Evolutionary conservation across 345 rosid species (phyloP), one percentile per base, ranked within the genome.

Genomic region (Camelina laxa): DNA sequence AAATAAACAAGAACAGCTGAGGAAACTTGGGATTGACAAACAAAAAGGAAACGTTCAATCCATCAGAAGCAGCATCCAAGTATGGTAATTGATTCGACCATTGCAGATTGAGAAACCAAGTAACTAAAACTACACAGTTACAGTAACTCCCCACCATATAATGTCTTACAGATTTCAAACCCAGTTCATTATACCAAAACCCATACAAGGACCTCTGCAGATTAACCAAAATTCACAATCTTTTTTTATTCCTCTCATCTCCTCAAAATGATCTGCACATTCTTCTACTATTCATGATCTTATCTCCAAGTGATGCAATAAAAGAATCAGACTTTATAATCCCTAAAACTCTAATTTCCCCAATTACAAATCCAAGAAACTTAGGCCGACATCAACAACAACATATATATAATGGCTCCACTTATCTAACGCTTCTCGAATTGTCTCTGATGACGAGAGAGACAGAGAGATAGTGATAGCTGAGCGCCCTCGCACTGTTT

Each of bases 401-500:
- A 60, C 60, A 33, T 33, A 33, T 33, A 33, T n/a, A 4, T 6
- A 36, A 47, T 21, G 17, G 3, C 49, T 44, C 9, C 19, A 9
- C 48, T 5, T 22, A 47, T 19, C 35, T n/a, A 48, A 3, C 54
- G 48, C 56, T 70, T 60, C 67, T 77, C 72, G 20, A 48, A 41
- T 0, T 44, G 2, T 67, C 56, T 2, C 51, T 78, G 82, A 56
- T 79, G 72, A 0, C 67, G 68, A 79, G 79, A 79, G 9, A 79
- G 75, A 62, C 82, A 79, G 0, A 79, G 67, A 69, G 82, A 79
- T n/a, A 91, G 91, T n/a, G 88, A 85, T 12, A 86, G 75, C 81
- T 86, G 90, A 30, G 98, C 98, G 20, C 85, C 82, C n/a, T 82
- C 90, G 5, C 42, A 38, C 76, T 93, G 97, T 17, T 87, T 78